These are phyloP conservation scores for Pleurotus tuber-regium DNA, from an alignment of 768 basidiomycete species.

Conservation along the genomic window DNA sequence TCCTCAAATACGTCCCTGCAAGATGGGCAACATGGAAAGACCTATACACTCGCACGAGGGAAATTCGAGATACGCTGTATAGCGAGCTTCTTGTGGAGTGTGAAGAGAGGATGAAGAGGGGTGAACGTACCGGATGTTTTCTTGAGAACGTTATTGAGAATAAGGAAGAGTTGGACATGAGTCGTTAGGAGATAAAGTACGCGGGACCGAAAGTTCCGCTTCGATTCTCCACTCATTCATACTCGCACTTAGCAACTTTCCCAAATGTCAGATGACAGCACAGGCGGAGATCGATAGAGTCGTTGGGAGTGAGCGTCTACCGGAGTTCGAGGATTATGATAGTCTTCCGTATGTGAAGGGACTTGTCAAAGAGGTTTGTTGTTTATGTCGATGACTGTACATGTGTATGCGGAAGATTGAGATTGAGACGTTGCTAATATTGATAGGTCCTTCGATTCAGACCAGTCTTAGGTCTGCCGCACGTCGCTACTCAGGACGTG, in stretches of 20 bases:
- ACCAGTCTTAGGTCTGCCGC: not conserved
- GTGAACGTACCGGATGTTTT: constrained; percentile 19
- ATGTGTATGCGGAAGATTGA: not conserved
- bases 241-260: constrained; percentile 8
- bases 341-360: constrained; percentile 25
- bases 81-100: constrained; percentile 2
- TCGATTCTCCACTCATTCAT: not conserved
- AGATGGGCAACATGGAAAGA: constrained; percentile 18
- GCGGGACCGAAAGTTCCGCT: no score
- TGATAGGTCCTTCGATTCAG: not conserved
- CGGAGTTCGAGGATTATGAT: constrained; percentile 17
- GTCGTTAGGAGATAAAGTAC: constrained; percentile 8
- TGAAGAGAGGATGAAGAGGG: constrained; percentile 13
- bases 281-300: constrained; percentile 18
- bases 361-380: constrained; percentile 22
- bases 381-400: not conserved
- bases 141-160: constrained; percentile 21
- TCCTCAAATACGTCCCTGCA: constrained; percentile 17
- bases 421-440: not conserved
- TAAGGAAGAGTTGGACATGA: constrained; percentile 13
- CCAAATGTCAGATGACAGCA: constrained; percentile 14
- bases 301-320: constrained; percentile 21
- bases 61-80: constrained; percentile 7
- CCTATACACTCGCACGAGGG: not conserved
- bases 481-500: not conserved